phyloP scores from a whole-genome alignment of 768 basidiomycete genomes.

The Calocybe cyanea region DNA sequence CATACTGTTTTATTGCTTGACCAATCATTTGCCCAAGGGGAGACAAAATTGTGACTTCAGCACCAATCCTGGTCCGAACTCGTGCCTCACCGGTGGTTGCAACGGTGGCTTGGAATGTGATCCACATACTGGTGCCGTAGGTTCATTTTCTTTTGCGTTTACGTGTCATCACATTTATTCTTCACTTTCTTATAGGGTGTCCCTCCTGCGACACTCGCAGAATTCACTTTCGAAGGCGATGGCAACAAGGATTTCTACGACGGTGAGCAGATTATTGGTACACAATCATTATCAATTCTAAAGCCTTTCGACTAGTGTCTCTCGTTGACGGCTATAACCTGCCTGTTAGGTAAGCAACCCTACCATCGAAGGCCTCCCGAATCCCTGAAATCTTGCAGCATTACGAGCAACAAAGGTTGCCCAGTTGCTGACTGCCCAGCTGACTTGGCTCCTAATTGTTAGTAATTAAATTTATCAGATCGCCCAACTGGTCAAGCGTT shows the following conservation, averaged over 20 bases:
- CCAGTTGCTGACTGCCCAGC: slow-evolving; percentile 54
- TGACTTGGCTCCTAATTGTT: slow-evolving; percentile 59
- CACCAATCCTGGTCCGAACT: slow-evolving; percentile 44
- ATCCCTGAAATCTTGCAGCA: slow-evolving; percentile 19
- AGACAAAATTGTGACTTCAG: slow-evolving; percentile 60
- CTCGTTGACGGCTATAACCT: slow-evolving; percentile 67
- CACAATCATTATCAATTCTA: neutral
- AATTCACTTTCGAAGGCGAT: slow-evolving; percentile 50
- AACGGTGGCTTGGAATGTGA: slow-evolving; percentile 62
- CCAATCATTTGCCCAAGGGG: slow-evolving; percentile 34
- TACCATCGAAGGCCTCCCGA: neutral
- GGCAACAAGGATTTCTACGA: slow-evolving; percentile 54
- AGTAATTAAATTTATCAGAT: neutral
- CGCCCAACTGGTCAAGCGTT: neutral
- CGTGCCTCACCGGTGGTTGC: slow-evolving; percentile 62
- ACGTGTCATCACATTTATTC: neutral
- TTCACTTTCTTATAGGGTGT: slow-evolving; percentile 38
- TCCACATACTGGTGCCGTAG: slow-evolving; percentile 41
- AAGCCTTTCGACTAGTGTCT: slow-evolving; percentile 38
- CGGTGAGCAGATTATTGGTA: slow-evolving; percentile 33
- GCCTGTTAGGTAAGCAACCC: slow-evolving; percentile 38
- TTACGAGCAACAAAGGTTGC: slow-evolving; percentile 55
- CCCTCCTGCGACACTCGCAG: slow-evolving; percentile 63
- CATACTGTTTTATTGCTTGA: neutral
- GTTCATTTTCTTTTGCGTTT: slow-evolving; percentile 7